Evolutionary conservation across 1,284 basidiomycete species (phyloP).

Genomic region (Neotropicomus parvogracilis): DNA sequence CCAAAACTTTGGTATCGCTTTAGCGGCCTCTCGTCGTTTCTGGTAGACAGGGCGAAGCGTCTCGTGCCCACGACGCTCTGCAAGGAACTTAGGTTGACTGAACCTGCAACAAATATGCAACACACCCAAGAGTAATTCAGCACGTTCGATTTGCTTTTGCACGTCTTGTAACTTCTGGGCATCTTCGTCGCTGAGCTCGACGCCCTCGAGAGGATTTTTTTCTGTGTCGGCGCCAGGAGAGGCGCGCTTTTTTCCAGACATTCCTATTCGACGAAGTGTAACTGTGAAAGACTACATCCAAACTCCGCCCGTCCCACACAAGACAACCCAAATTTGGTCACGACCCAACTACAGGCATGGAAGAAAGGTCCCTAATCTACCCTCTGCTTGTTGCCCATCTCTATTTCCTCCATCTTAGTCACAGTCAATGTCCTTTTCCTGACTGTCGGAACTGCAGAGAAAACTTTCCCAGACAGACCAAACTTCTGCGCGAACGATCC

Average conservation of each 20-base stretch:
- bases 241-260: conserved; percentile 64
- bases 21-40: conserved; percentile 61
- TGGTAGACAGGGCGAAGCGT: conserved; percentile 59
- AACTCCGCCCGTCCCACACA: conserved; percentile 29
- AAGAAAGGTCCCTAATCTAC: conserved; percentile 65
- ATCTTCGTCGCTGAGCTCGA: conserved; percentile 66
- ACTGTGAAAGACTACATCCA: conserved; percentile 23
- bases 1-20: conserved; percentile 74
- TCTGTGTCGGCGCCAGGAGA: conserved; percentile 68
- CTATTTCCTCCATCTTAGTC: conserved; percentile 50
- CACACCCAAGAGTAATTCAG: conserved; percentile 69
- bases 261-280: conserved; percentile 12
- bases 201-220: conserved; percentile 62
- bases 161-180: conserved; percentile 59
- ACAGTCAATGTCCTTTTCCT: conserved; percentile 39
- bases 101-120: conserved; percentile 14
- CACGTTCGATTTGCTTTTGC: conserved; percentile 63
- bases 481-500: conserved; percentile 34
- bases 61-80: conserved; percentile 62
- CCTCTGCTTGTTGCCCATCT: conserved; percentile 64
- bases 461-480: conserved; percentile 31
- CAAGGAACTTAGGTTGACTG: conserved; percentile 12
- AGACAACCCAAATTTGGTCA: conserved; percentile 9
- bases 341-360: too few relatives aligned
- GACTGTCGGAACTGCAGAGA: conserved; percentile 32